Base-by-base conservation (phyloP, 1,139 yeast species). In the Diutina mesorugosa region DNA sequence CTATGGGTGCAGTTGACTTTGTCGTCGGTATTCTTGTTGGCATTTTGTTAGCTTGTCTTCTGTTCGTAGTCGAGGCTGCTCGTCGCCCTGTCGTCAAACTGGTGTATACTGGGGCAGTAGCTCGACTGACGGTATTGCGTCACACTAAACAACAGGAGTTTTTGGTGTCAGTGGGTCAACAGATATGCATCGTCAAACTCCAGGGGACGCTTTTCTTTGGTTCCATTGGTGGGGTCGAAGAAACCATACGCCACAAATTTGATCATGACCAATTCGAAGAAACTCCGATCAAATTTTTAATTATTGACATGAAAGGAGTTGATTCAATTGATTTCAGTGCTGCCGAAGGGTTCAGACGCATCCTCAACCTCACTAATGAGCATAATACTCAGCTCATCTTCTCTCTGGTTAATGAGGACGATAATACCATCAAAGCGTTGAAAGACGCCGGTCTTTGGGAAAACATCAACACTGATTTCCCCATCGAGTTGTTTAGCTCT, bases 1-100 rank as follows among this genome's bases (percentile, higher is more conserved):
- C 93, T 0, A 93, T 95, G 99, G 99, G 98, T 3, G 85, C 87
- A 1, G 87, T 89, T 79, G 99, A 93, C 70, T 93, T 93, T 69
- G 99, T 93, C 7, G 79, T 84, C 62, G 99, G 99, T 57, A 90
- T 93, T 51, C 74, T 93, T 57, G 91, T 87, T 30, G 99, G 99
- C 58, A 87, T 93, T 50, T 74, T 93, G 54, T 76, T 93, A 58
- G 98, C 99, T 0, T 91, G 97, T 68, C 81, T 90, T 62, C 87
- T 95, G 35, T 93, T 90, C 73, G 90, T 93, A 21, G 87, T 91
- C 55, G 96, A 89, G 62, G 95, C 96, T 10, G 91, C 96, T 2
- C 81, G 90, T 54, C 79, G 85, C 35, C 89, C 95, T 30, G 91
- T 95, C 8, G 83, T 93, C 16, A 80, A 83, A 60, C 95, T 93